Base-by-base conservation (phyloP, 352 stramenopile species). In the Albugo candida region DNA sequence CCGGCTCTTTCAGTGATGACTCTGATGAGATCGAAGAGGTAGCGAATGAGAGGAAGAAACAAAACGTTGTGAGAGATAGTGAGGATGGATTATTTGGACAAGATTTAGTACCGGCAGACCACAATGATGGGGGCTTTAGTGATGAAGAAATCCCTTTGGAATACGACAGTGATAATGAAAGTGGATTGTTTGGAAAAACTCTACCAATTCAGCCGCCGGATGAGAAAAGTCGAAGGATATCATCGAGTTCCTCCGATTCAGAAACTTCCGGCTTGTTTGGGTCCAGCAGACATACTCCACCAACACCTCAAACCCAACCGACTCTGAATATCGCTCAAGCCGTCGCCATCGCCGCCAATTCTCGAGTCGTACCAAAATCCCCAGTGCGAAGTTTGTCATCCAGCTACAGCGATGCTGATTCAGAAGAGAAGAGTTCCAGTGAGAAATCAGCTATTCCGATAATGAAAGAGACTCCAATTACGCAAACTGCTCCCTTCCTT, bases 21-120 rank as follows among this genome's bases (percentile, higher is more conserved):
- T 81, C 67, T 4, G 64, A 76, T 14, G 67, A 75, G 31, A 57
- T 67, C 35, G 53, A 64, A 34, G 70, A 81, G 38, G 74, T 61
- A 27, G 3, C 38, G 38, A 43, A 43, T 19, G 38, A 24, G 17
- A 24, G 38, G 19, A 43, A 8, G 38, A 19, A 43, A 8, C 38
- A 31, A 31, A 31, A 31, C n/a, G 24, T 31, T 8, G 24, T 10
- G 8, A 31, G 24, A 8, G 24, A 31, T 8, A 8, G 8, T 31
- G 24, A 8, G 8, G 8, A 31, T 31, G 24, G 24, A 31, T 8
- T 31, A 31, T 31, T 31, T 31, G 3, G 24, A 31, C 24, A 31
- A 31, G 24, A 3, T 31, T 31, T 31, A 31, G 24, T 31, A 31
- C 24, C 24, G 24, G 24, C 24, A 10, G 24, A 31, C 24, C 24